phyloP scores from a whole-genome alignment of 129 eudicot genomes.

The Smallanthus sonchifolius region DNA sequence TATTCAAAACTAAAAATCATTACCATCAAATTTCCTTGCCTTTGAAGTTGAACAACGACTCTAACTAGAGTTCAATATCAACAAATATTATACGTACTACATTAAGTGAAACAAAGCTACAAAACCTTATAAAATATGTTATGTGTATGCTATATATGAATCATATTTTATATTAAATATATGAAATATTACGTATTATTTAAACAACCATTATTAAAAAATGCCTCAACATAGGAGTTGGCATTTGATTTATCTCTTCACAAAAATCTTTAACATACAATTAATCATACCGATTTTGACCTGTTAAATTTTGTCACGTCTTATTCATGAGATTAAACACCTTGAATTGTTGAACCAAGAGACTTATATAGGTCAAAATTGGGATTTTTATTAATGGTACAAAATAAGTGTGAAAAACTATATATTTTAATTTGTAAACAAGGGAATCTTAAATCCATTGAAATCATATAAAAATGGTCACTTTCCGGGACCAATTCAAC shows the following conservation, averaged over 20 bases:
- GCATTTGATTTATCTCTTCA: not conserved
- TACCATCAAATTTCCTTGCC: too few species aligned
- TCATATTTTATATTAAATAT: not conserved
- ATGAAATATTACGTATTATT: too few species aligned
- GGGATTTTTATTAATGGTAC: not conserved
- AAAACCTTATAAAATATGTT: too few species aligned
- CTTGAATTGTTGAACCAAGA: not conserved
- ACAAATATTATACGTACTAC: too few species aligned
- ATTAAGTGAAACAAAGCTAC: too few species aligned
- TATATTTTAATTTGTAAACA: not conserved
- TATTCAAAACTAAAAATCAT: too few species aligned
- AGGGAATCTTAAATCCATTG: not conserved
- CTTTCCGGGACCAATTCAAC: constrained; percentile 21
- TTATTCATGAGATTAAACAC: not conserved
- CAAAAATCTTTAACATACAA: not conserved
- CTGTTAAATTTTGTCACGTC: not conserved
- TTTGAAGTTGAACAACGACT: too few species aligned
- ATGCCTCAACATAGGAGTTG: not conserved
- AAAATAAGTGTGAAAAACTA: not conserved
- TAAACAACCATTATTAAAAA: too few species aligned
- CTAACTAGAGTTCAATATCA: too few species aligned
- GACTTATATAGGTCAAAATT: not conserved
- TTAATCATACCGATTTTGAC: not conserved
- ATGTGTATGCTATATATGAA: not conserved
- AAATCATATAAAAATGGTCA: not conserved